These are phyloP conservation scores for Saccharomycopsis javanensis DNA, from an alignment of 805 yeast genomes.

Conservation along the genomic window DNA sequence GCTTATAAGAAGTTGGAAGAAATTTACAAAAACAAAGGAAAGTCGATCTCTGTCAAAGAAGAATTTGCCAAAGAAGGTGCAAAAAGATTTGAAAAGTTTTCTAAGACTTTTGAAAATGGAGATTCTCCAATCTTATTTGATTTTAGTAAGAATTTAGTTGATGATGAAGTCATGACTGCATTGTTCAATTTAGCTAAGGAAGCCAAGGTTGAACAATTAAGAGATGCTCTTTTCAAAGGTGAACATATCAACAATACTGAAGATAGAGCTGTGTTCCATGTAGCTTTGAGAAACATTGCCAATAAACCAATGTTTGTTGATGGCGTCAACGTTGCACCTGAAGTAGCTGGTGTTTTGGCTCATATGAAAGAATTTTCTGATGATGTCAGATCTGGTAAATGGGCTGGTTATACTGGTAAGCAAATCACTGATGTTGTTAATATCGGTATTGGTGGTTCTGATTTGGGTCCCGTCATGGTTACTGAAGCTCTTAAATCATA, in stretches of 20 bases:
- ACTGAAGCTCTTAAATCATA: conserved; percentile 95
- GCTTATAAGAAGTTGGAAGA: conserved; percentile 76
- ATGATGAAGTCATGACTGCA: conserved; percentile 64
- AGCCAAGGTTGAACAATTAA: conserved; percentile 75
- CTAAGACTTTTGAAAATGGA: conserved; percentile 73
- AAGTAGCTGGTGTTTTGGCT: conserved; percentile 80
- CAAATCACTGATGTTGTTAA: conserved; percentile 87
- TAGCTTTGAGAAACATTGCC: conserved; percentile 90
- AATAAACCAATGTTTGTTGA: conserved; percentile 79
- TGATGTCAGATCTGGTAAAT: conserved; percentile 79
- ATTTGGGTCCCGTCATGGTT: conserved; percentile 98
- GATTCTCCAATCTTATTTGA: conserved; percentile 79
- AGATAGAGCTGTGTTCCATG: conserved; percentile 94
- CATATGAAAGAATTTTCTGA: conserved; percentile 97
- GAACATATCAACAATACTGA: conserved; percentile 93
- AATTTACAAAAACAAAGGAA: conserved; percentile 61
- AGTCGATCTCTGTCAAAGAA: conserved; percentile 60
- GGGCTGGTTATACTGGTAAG: conserved; percentile 98
- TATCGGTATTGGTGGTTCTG: conserved; percentile 98
- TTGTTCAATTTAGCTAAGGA: conserved; percentile 79
- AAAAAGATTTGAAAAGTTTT: conserved; percentile 62
- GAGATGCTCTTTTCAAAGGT: conserved; percentile 90
- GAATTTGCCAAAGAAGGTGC: conserved; percentile 64
- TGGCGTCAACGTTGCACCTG: conserved; percentile 81
- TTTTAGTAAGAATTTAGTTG: conserved; percentile 87